These are phyloP conservation scores for Pichia exigua DNA, from an alignment of 805 yeast species.

Conservation along the genomic window DNA sequence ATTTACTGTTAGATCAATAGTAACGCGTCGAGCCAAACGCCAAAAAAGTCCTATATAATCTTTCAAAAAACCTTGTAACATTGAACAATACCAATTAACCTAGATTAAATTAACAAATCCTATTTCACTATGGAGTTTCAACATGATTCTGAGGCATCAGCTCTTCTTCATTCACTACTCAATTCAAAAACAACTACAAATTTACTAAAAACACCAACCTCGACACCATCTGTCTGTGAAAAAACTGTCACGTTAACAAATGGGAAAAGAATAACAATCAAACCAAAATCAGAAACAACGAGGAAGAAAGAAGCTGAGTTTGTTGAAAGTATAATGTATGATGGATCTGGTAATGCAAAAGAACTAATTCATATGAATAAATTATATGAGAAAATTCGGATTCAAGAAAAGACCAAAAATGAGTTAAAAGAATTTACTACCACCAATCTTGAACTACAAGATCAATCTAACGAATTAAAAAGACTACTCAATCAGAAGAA, in stretches of 20 bases:
- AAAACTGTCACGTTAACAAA: slow-evolving; percentile 17
- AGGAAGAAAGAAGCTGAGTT: not conserved
- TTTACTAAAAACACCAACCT: not conserved
- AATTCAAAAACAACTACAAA: not conserved
- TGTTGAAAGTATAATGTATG: not conserved
- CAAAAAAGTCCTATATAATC: not conserved
- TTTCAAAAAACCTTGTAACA: not conserved
- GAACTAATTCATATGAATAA: slow-evolving; percentile 18
- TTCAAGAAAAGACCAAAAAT: slow-evolving; percentile 16
- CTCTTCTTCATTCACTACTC: not conserved
- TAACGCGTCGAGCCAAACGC: not conserved
- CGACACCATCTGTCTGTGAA: not conserved
- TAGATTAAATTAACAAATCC: too few relatives aligned
- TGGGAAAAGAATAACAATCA: slow-evolving; percentile 18
- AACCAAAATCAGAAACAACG: slow-evolving; percentile 10
- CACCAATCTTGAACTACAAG: not conserved
- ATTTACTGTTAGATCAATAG: too few relatives aligned
- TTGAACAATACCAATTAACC: not conserved
- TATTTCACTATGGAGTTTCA: not conserved
- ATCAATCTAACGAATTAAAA: slow-evolving; percentile 1
- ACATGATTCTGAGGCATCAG: not conserved
- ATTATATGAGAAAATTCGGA: slow-evolving; percentile 17
- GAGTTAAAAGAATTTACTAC: slow-evolving; percentile 2
- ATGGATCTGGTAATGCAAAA: not conserved
- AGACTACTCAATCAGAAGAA: not conserved